Base-by-base conservation (phyloP, 2,329 filamentous ascomycete species). In the Ambrosiella xylebori region DNA sequence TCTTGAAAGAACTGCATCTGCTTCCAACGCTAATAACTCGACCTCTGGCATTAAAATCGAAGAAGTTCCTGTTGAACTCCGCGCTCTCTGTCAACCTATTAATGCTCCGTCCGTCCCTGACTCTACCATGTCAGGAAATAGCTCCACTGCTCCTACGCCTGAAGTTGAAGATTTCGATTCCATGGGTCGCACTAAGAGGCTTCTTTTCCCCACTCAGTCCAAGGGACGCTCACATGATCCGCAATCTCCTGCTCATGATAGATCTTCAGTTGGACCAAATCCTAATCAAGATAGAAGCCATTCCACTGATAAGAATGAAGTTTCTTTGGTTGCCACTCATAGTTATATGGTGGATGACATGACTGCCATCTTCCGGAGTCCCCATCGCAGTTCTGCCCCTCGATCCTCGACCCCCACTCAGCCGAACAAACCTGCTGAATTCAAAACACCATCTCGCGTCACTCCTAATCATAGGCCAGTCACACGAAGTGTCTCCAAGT, bases 121-220 rank as follows among this genome's bases (percentile, higher is more conserved):
- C 37, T 41, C 49, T 7, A 54, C 40, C 7, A 36, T 8, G 8
- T 57, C 58, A 12, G 47, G 45, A 36, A 17, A 37, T 12, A 54
- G 40, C 49, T 53, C 47, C 41, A 40, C 58, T n/a, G 58, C 39
- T 1, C 54, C 47, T 15, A 59, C 58, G 2, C 58, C 58, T 1
- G 58, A 59, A 13, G 57, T 50, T 13, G 54, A 56, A 53, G 58
- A 59, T 11, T 59, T 57, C 12, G 41, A 40, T n/a, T 68, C 71
- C 11, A 68, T 75, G 15, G 79, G 78, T 39, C 70, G 67, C 56
- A 89, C 85, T 0, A 77, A 85, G 61, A 76, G 88, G 59, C 69
- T 90, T 1, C 74, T 93, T 0, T 93, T 93, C 65, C 85, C 87
- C 0, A 89, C 15, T 27, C 51, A 49, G 12, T 37, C 85, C 0